These are phyloP conservation scores for Backusella tuberculispora DNA, from an alignment of 192 early-diverging fungal species.

Conservation along the genomic window DNA sequence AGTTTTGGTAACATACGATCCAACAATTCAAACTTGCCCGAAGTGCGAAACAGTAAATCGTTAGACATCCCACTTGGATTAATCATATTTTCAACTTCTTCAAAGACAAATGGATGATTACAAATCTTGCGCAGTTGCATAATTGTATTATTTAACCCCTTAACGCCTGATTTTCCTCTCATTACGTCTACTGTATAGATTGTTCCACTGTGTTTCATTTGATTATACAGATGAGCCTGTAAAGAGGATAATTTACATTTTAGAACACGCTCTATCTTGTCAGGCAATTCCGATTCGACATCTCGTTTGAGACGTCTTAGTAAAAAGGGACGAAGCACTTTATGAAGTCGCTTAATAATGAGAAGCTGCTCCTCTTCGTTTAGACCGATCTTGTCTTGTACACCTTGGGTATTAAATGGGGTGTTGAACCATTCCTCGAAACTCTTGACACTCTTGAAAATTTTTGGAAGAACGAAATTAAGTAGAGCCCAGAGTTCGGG, in stretches of 20 bases:
- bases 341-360: conserved; percentile 96
- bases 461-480: conserved; percentile 95
- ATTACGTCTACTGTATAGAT: conserved; percentile 70
- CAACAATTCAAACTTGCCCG: conserved; percentile 97
- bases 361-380: conserved; percentile 99
- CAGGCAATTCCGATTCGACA: conserved; percentile 96
- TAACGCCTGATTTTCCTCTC: conserved; percentile 68
- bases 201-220: conserved; percentile 81
- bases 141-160: conserved; percentile 91
- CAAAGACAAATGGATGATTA: conserved; percentile 98
- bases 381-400: conserved; percentile 88
- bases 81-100: conserved; percentile 85
- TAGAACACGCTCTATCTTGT: conserved; percentile 95
- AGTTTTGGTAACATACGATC: conserved; percentile 94
- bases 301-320: conserved; percentile 96
- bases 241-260: conserved; percentile 91
- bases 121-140: conserved; percentile 99
- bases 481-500: conserved; percentile 96
- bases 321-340: conserved; percentile 95
- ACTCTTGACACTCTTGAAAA: conserved; percentile 95
- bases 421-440: conserved; percentile 99
- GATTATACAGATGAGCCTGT: conserved; percentile 83
- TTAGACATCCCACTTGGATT: conserved; percentile 75
- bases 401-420: conserved; percentile 82
- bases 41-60: conserved; percentile 76